Evolutionary conservation across 2,329 filamentous ascomycete species (phyloP), one percentile per base, ranked within the genome.

Genomic region (Fusarium sterilihyphosum): DNA sequence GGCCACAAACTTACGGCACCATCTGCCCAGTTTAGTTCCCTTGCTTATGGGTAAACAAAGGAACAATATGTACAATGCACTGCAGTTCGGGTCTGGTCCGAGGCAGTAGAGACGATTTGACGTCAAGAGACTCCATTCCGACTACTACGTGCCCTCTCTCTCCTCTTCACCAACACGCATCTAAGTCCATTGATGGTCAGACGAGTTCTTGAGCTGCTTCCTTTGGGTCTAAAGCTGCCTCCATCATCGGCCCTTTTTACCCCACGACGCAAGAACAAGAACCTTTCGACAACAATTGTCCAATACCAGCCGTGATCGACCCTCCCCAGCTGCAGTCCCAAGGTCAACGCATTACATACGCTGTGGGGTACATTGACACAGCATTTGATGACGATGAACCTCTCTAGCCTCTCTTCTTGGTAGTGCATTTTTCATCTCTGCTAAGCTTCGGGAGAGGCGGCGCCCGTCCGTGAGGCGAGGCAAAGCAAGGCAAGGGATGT

Each of bases 241-340:
- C 40, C 24, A 69, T 41, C 66, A 73, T 75, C 73, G 73, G 73
- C 73, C 73, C 73, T 75, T 75, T 75, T 75, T 75, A 71, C 73
- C 73, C 73, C 72, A 70, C 52, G 72, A 62, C 46, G 47, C 63
- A 65, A 64, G 50, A 37, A 37, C 18, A 2, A 53, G 72, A 66
- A 31, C 47, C 26, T 60, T 53, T 49, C 37, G n/a, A 38, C 38
- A 12, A 20, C n/a, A 56, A 61, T 61, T 65, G 60, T 70, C 71
- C 71, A 73, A 69, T 73, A 44, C 47, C 35, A 44, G 24, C 6
- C 18, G 17, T 41, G 61, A 52, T 56, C 60, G 46, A 66, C 70
- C 70, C 70, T 73, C 70, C 52, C 35, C 65, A 65, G 52, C 49
- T 37, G 38, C 33, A 53, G 50, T 37, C n/a, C n/a, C 49, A 33